These are phyloP conservation scores for Trichophyton rubrum DNA, from an alignment of 2,329 filamentous ascomycete genomes.

Conservation along the genomic window DNA sequence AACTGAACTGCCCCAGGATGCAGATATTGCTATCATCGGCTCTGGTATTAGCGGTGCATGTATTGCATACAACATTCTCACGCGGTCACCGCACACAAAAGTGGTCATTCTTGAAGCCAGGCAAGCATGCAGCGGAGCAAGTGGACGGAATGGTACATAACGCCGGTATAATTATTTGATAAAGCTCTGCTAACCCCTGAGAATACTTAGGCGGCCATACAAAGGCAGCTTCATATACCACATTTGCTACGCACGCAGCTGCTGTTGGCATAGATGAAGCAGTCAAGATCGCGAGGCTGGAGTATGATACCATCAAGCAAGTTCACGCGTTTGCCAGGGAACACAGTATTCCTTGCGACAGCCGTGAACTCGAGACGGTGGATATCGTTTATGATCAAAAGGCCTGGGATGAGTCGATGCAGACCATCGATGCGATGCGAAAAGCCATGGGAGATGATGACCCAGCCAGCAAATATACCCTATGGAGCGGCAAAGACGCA, in stretches of 20 bases:
- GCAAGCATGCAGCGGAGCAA: slow-evolving; percentile 14
- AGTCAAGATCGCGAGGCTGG: slow-evolving; percentile 39
- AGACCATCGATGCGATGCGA: slow-evolving; percentile 36
- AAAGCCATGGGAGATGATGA: slow-evolving; percentile 32
- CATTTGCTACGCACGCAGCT: slow-evolving; percentile 38
- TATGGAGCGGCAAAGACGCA: slow-evolving; percentile 35
- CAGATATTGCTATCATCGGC: slow-evolving; percentile 28
- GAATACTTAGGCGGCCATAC: slow-evolving; percentile 32
- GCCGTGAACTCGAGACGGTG: slow-evolving; percentile 40
- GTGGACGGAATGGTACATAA: slow-evolving; percentile 12
- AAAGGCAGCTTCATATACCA: slow-evolving; percentile 40
- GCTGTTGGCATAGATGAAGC: slow-evolving; percentile 40
- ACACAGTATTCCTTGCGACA: slow-evolving; percentile 41
- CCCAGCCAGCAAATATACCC: slow-evolving; percentile 33
- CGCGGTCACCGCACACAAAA: slow-evolving; percentile 13
- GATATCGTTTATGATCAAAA: slow-evolving; percentile 45
- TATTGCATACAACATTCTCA: slow-evolving; percentile 22
- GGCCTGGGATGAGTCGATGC: slow-evolving; percentile 29
- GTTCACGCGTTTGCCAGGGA: slow-evolving; percentile 43
- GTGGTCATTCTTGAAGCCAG: slow-evolving; percentile 33
- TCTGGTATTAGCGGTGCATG: slow-evolving; percentile 28
- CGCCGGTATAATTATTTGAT: not conserved
- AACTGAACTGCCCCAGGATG: slow-evolving; percentile 16
- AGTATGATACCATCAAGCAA: slow-evolving; percentile 42
- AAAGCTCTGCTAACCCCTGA: not conserved